A percentile compares a stretch with the other conserved stretches of the same genome.
phyloP scores from a whole-genome alignment of 176 grass and related monocot species.

The Otatea glauca region DNA sequence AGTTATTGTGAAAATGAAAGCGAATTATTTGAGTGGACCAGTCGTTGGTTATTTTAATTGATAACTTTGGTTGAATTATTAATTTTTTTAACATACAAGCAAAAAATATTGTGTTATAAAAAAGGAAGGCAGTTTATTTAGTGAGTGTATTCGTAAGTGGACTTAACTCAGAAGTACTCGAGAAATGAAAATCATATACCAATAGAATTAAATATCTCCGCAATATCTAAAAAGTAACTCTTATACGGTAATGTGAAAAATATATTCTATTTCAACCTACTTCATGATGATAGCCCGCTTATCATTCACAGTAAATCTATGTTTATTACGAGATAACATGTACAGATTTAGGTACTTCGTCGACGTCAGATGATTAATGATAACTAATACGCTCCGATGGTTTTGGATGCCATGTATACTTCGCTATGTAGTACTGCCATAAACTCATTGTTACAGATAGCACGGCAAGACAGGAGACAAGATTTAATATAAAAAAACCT shows the following conservation, averaged over 20 bases:
- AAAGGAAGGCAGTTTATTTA: not conserved
- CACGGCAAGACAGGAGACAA: too few species aligned
- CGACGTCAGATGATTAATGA: not conserved
- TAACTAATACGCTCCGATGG: not conserved
- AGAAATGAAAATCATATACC: not conserved
- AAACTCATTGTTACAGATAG: too few species aligned
- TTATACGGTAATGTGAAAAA: not conserved
- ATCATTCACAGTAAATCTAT: too few species aligned
- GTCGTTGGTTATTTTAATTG: not conserved
- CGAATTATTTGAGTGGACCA: not conserved
- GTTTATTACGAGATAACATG: not conserved
- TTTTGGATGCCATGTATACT: not conserved
- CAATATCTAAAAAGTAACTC: not conserved
- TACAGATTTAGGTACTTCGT: not conserved
- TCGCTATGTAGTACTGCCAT: not conserved
- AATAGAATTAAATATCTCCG: not conserved
- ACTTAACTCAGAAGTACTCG: not conserved
- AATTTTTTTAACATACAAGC: not conserved
- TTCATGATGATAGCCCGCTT: not conserved
- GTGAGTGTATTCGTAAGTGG: not conserved
- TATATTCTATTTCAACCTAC: not conserved
- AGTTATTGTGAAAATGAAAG: not conserved
- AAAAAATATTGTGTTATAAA: not conserved
- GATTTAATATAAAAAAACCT: too few species aligned
- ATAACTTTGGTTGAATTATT: not conserved